Evolutionary conservation across 148 eudicot species (phyloP), one percentile per base, ranked within the genome.

Genomic region (Spergularia bocconei): DNA sequence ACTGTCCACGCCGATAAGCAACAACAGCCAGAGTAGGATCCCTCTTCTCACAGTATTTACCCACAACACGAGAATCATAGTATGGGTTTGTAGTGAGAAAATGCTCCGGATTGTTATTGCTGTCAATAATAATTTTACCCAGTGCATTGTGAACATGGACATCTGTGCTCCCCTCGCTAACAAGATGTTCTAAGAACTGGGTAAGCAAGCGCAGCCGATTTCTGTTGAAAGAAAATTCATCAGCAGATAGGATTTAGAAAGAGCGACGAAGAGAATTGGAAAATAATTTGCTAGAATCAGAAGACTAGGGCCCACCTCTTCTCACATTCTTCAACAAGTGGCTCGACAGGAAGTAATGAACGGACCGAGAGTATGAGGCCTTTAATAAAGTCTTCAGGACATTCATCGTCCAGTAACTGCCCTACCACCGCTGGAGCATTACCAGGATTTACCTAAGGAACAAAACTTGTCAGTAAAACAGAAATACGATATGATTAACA

Each of bases 11-110:
- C 64, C 96, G 91, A 73, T 94, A 94, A 25, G 98, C 98, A 61
- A 94, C 96, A 73, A 94, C 98, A 50, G 98, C 98, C 72, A 94
- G 98, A 36, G 97, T 94, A 62, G 98, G 98, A 81, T 94, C 98
- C 80, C 98, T 93, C 86, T 91, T 94, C 85, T 94, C 98, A 81
- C 98, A 94, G 70, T 94, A 94, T 81, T 91, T 94, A 57, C 98
- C 98, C 72, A 94, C 98, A 81, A 94, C 97, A 78, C 97, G 97
- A 19, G 98, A 94, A 83, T 94, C 98, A 72, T 94, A 94, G 80
- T 88, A 91, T 4, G 97, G 98, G 50, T 94, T 94, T 71, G 98
- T 94, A 50, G 97, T 91, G 77, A 94, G 92, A 74, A 94, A 94
- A 77, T 94, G 98, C 84, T 94, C 98, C 15, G 98, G 96, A 56